Percentiles rank a stretch among this genome's conserved stretches.
Conservation (phyloP, 78 protist species). For the Isochrysis galbana region DNA sequence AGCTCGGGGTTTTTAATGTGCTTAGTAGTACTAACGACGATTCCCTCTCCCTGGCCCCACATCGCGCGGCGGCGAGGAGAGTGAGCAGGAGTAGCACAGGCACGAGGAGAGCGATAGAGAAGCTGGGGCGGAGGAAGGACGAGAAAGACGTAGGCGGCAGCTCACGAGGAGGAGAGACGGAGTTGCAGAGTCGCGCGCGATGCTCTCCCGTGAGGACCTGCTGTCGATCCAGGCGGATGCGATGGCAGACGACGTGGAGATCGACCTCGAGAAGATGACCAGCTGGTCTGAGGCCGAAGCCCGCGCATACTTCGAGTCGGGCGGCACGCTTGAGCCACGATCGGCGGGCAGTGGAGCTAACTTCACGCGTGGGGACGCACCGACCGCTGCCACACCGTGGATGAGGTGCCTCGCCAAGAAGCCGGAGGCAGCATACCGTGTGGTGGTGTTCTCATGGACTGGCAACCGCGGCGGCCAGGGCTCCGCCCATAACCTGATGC, state of each 20-base stretch:
- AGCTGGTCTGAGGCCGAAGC: neutral
- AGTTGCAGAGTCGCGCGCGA: no score
- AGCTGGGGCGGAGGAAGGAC: no score
- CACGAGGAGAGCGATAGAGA: no score
- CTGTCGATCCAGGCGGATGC: neutral
- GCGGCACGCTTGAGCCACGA: neutral
- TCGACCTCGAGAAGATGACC: neutral
- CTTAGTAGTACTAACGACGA: no score
- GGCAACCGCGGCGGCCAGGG: constrained; percentile 7
- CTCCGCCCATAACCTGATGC: neutral
- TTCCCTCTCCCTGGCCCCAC: no score
- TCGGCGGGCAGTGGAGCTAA: neutral
- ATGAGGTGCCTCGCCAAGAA: neutral
- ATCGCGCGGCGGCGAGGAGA: no score
- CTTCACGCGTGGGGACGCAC: neutral
- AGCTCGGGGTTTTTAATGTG: no score
- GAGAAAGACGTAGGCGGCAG: no score
- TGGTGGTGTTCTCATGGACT: neutral
- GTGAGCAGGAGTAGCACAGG: no score
- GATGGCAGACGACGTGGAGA: neutral
- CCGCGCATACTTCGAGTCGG: neutral
- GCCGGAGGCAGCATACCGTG: neutral
- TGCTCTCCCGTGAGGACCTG: neutral
- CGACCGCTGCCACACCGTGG: neutral
- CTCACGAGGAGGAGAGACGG: no score